Evolutionary conservation across 768 basidiomycete genomes (phyloP), one percentile per base, ranked within the genome.

Genomic region (Tremella mesenterica): DNA sequence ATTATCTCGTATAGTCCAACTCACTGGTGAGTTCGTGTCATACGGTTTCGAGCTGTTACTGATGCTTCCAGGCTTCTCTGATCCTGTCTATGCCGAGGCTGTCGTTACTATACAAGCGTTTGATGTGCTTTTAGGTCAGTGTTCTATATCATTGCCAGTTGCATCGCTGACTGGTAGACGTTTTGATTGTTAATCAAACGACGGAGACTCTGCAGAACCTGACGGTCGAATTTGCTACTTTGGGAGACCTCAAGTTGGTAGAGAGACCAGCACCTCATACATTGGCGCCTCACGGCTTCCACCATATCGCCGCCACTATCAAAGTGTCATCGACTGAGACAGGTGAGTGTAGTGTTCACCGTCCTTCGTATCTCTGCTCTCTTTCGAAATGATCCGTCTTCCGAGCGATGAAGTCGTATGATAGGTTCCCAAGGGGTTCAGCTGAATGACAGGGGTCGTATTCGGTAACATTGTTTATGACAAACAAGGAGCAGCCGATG

Each of bases 391-490:
- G n/a, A n/a, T n/a, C n/a, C n/a, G n/a, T n/a, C n/a, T n/a, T n/a
- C n/a, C n/a, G n/a, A n/a, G n/a, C n/a, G n/a, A n/a, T n/a, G n/a
- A n/a, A n/a, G n/a, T n/a, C n/a, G n/a, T n/a, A n/a, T n/a, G n/a
- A n/a, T n/a, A n/a, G n/a, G n/a, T n/a, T n/a, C n/a, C n/a, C n/a
- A n/a, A n/a, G n/a, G n/a, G n/a, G n/a, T n/a, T n/a, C n/a, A 31
- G 10, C 44, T 31, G 25, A 48, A 4, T 93, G 74, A 93, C 91
- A 0, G 91, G 92, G 38, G 92, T 96, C 56, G 95, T 96, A 61
- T 97, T 97, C 59, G 95, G 95, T 16, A 92, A 88, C 69, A 96
- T 96, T 56, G 82, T 93, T 10, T 97, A 93, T 86, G 90, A 95
- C 67, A 88, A 86, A 9, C 84, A 85, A 0, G 86, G 84, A 36